Percentiles rank a stretch among this genome's conserved stretches.
Evolutionary conservation across 1,139 yeast genomes (phyloP).

Genomic region (Candida freyschussii): DNA sequence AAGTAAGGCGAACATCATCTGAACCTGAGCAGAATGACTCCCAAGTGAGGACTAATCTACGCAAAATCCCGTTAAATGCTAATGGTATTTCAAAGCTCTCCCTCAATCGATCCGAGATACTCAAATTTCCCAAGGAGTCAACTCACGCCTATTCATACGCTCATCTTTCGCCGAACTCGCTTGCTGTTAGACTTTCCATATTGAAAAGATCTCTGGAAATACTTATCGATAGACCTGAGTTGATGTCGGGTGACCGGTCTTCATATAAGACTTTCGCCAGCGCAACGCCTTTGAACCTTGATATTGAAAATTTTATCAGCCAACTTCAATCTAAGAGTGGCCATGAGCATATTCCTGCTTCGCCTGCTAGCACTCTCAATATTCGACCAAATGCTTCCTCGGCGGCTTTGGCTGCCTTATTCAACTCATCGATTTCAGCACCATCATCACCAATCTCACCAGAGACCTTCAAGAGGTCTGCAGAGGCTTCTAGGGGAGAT

Average conservation of each 20-base stretch:
- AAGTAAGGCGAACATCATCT: constrained; percentile 9
- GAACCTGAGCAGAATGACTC: constrained; percentile 5
- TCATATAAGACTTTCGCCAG: constrained; percentile 3
- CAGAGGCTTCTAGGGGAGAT: constrained; percentile 1
- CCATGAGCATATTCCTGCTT: constrained; percentile 31
- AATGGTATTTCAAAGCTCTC: constrained; percentile 25
- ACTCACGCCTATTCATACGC: constrained; percentile 85
- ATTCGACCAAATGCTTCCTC: constrained; percentile 46
- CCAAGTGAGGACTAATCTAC: constrained; percentile 7
- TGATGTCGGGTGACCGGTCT: constrained; percentile 27
- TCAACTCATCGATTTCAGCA: constrained; percentile 26
- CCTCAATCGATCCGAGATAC: constrained; percentile 31
- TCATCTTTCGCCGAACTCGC: constrained; percentile 72
- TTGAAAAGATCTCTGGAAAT: constrained; percentile 73
- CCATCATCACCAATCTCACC: constrained; percentile 9
- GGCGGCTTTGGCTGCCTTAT: constrained; percentile 59
- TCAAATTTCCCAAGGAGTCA: constrained; percentile 70
- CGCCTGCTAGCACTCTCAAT: constrained; percentile 10
- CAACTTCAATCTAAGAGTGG: constrained; percentile 34
- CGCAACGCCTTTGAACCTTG: constrained; percentile 19
- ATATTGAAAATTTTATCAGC: constrained; percentile 23
- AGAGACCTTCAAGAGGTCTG: constrained; percentile 4
- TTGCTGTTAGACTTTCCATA: constrained; percentile 71
- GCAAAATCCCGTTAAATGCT: constrained; percentile 6
- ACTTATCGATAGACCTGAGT: constrained; percentile 55